phyloP scores from a whole-genome alignment of 352 stramenopile species.

The Phytophthora constricta region DNA sequence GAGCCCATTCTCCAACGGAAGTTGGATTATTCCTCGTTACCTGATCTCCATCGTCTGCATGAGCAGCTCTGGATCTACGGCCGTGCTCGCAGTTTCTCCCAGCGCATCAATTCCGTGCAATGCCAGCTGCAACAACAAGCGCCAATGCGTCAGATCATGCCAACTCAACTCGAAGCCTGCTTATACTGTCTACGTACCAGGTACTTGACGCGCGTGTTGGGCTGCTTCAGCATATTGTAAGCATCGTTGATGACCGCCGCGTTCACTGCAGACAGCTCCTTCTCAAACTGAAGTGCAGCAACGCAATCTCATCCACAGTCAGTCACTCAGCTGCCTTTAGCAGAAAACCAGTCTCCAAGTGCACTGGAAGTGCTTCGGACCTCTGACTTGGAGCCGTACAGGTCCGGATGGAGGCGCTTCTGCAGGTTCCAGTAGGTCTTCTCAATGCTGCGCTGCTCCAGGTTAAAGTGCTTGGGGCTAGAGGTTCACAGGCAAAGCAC shows the following conservation, averaged over 20 bases:
- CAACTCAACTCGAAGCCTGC: background rate
- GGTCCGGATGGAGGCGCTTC: slow-evolving; percentile 84
- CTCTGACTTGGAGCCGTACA: slow-evolving; percentile 88
- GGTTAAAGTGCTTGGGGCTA: slow-evolving; percentile 82
- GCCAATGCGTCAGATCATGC: slow-evolving; percentile 5
- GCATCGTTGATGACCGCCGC: slow-evolving; percentile 84
- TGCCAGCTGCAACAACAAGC: slow-evolving; percentile 50
- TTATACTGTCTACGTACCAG: slow-evolving; percentile 71
- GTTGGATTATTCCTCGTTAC: slow-evolving; percentile 27
- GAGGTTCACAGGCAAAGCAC: background rate
- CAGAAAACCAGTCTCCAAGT: background rate
- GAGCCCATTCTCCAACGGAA: background rate
- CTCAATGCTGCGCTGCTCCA: slow-evolving; percentile 84
- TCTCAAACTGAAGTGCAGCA: slow-evolving; percentile 62
- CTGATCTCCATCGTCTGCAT: slow-evolving; percentile 90
- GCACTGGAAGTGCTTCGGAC: slow-evolving; percentile 32
- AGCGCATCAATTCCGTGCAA: slow-evolving; percentile 86
- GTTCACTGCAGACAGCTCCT: slow-evolving; percentile 81
- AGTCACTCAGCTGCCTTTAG: background rate
- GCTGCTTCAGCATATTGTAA: slow-evolving; percentile 90
- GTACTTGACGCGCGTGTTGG: slow-evolving; percentile 86
- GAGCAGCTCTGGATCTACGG: slow-evolving; percentile 73
- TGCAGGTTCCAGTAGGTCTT: slow-evolving; percentile 90
- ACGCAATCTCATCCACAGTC: background rate
- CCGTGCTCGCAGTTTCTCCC: slow-evolving; percentile 74